Evolutionary conservation across 495 filamentous ascomycete genomes (phyloP).

Genomic region (Penicillium coprophilum): DNA sequence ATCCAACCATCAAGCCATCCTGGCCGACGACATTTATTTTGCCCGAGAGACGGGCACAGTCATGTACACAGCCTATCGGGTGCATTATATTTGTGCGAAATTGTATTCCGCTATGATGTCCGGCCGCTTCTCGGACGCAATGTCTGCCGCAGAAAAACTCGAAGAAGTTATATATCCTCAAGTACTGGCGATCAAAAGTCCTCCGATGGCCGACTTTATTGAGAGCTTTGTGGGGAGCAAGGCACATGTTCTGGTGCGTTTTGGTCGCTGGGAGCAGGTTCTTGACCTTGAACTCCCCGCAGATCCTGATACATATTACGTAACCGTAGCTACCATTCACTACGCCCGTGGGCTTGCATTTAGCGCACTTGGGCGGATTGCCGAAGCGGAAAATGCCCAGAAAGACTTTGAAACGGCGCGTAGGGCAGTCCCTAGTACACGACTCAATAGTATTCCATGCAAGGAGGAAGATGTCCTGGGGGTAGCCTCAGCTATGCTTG

Average conservation of each 20-base stretch:
- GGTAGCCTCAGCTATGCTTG: slow-evolving; percentile 1
- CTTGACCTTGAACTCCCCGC: neutral
- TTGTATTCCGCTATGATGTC: slow-evolving; percentile 8
- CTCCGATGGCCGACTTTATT: neutral
- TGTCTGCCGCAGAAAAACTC: slow-evolving; percentile 1
- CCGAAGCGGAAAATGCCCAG: neutral
- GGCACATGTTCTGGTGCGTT: slow-evolving; percentile 2
- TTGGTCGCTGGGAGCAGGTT: slow-evolving; percentile 4
- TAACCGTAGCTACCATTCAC: neutral
- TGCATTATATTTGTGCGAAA: slow-evolving; percentile 5
- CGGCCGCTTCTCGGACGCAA: neutral
- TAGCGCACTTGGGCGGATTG: slow-evolving; percentile 1
- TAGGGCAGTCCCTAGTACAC: neutral
- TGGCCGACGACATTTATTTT: slow-evolving; percentile 5
- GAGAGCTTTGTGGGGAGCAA: slow-evolving; percentile 4
- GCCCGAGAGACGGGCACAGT: neutral
- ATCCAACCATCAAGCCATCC: neutral
- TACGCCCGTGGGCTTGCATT: slow-evolving; percentile 3
- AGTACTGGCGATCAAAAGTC: neutral
- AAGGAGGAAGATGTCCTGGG: slow-evolving; percentile 1
- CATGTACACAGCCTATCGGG: neutral
- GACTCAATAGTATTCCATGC: slow-evolving; percentile 7
- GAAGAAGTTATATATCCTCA: neutral
- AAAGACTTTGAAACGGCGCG: neutral
- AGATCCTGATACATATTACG: neutral